Percentiles rank a stretch among this genome's conserved stretches.
phyloP scores from a whole-genome alignment of 305 asterid species.

The Fraxinus xanthoxyloides region DNA sequence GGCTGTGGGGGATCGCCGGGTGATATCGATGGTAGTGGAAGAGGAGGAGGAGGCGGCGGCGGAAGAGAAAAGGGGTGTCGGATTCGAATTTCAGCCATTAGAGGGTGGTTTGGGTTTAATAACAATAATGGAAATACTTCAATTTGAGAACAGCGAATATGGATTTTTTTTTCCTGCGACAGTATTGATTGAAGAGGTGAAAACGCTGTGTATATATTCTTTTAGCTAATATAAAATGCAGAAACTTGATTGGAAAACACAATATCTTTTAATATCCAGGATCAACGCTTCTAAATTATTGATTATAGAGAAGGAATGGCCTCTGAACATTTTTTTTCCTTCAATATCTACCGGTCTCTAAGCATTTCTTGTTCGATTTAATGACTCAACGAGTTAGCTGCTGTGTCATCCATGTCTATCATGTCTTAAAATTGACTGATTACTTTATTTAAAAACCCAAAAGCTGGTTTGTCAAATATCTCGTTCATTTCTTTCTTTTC shows the following conservation, averaged over 20 bases:
- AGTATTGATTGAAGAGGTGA: neutral
- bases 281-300: neutral
- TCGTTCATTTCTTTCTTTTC: too few relatives aligned
- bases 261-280: neutral
- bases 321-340: neutral
- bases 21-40: slow-evolving; percentile 31
- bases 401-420: too few relatives aligned
- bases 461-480: neutral
- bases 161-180: neutral
- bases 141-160: slow-evolving; percentile 1
- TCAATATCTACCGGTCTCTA: neutral
- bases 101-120: neutral
- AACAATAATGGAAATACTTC: neutral
- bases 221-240: neutral
- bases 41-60: slow-evolving; percentile 57
- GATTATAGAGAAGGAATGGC: neutral
- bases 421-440: too few relatives aligned
- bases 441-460: neutral
- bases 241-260: too few relatives aligned
- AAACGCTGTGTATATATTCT: too few relatives aligned
- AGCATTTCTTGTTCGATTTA: neutral
- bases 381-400: neutral
- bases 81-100: slow-evolving; percentile 51
- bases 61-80: slow-evolving; percentile 57
- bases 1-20: slow-evolving; percentile 26